These are phyloP conservation scores for Gaertneriomyces semiglobifer DNA, from an alignment of 192 early-diverging fungal genomes.

Conservation along the genomic window DNA sequence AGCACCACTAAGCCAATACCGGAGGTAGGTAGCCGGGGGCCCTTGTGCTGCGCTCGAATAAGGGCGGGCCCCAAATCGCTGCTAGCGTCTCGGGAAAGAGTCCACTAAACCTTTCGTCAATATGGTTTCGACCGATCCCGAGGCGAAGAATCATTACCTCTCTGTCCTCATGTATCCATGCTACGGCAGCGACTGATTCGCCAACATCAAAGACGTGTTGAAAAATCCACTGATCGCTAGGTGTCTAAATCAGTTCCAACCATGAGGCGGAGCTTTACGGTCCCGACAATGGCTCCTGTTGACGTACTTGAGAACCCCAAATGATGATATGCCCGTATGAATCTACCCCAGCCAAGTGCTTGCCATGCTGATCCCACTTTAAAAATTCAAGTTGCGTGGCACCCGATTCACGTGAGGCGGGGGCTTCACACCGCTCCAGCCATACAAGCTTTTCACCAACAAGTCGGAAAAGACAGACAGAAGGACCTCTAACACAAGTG, in stretches of 20 bases:
- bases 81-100: no score
- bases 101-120: no score
- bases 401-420: no score
- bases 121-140: no score
- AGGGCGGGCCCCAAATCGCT: no score
- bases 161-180: slow-evolving; percentile 26
- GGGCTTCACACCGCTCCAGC: no score
- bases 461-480: no score
- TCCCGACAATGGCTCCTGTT: not conserved
- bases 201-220: slow-evolving; percentile 1
- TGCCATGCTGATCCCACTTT: slow-evolving; percentile 7
- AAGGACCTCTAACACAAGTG: no score
- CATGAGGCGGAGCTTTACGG: slow-evolving; percentile 1
- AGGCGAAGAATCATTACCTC: not conserved
- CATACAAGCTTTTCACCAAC: no score
- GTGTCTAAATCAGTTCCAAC: slow-evolving; percentile 10
- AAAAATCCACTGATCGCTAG: slow-evolving; percentile 49
- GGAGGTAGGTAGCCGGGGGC: no score
- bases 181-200: not conserved
- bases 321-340: not conserved
- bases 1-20: no score
- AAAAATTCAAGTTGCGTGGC: not conserved
- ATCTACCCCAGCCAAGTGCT: not conserved
- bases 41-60: no score
- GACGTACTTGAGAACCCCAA: not conserved